These are phyloP conservation scores for Clonostachys chloroleuca DNA, from an alignment of 2,329 filamentous ascomycete species.

Conservation along the genomic window DNA sequence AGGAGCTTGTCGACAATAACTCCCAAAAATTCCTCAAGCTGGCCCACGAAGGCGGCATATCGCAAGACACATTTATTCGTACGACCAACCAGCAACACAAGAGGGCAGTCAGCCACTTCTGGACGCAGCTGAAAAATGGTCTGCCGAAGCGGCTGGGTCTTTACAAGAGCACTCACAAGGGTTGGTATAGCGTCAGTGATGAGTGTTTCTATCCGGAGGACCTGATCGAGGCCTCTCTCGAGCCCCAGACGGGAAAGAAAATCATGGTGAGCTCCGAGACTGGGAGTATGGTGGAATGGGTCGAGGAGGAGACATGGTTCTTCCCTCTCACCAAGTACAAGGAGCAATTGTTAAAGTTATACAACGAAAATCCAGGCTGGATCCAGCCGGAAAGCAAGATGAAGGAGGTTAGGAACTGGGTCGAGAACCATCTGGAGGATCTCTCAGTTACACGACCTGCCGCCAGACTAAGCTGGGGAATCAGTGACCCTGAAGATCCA, in stretches of 20 bases:
- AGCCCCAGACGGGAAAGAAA: conserved; percentile 77
- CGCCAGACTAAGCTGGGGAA: conserved; percentile 79
- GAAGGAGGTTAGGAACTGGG: conserved; percentile 74
- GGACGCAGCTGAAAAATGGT: conserved; percentile 64
- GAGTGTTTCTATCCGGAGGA: conserved; percentile 90
- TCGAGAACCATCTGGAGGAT: conserved; percentile 75
- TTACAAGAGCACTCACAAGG: conserved; percentile 81
- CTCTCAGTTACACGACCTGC: conserved; percentile 83
- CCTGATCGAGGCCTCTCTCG: conserved; percentile 67
- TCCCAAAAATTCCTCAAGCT: conserved; percentile 75
- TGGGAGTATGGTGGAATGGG: conserved; percentile 91
- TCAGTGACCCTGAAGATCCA: conserved; percentile 78
- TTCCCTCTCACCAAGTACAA: conserved; percentile 83
- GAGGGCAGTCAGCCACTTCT: conserved; percentile 84
- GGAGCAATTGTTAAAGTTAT: conserved; percentile 76
- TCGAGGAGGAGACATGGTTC: conserved; percentile 89
- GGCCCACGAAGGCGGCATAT: conserved; percentile 63
- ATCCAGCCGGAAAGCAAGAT: conserved; percentile 70
- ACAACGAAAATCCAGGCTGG: conserved; percentile 71
- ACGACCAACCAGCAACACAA: conserved; percentile 83
- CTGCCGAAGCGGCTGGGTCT: conserved; percentile 63
- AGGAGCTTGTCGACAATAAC: conserved; percentile 85
- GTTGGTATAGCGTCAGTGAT: conserved; percentile 96
- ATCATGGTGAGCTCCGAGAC: conserved; percentile 83
- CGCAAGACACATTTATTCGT: conserved; percentile 84